phyloP scores from a whole-genome alignment of 257 asterid genomes.

The Capsicum baccatum region DNA sequence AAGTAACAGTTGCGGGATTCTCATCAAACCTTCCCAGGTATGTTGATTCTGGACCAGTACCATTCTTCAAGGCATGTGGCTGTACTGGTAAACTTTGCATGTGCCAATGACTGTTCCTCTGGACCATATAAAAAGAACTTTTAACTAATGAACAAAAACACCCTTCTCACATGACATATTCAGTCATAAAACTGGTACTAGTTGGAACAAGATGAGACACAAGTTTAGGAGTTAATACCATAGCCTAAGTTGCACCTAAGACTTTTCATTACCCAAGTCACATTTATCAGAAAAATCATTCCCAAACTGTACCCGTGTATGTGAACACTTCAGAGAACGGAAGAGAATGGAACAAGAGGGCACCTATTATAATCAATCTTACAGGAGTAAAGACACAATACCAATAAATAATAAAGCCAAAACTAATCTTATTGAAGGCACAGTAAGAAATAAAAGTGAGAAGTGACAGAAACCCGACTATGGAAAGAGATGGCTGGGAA shows the following conservation, averaged over 20 bases:
- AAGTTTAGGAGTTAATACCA: conserved; percentile 14
- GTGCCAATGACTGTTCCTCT: conserved; percentile 97
- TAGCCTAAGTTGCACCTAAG: conserved; percentile 2
- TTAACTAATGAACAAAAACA: conserved; percentile 29
- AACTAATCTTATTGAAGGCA: conserved; percentile 5
- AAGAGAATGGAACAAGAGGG: conserved; percentile 21
- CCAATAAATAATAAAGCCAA: background rate
- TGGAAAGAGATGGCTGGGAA: background rate
- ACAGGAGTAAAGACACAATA: background rate
- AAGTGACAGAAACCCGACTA: conserved; percentile 9
- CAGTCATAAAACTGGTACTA: background rate
- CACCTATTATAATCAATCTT: conserved; percentile 19
- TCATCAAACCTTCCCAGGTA: conserved; percentile 68
- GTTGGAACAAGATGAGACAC: conserved; percentile 14
- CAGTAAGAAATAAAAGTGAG: background rate
- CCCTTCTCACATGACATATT: conserved; percentile 17
- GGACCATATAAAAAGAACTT: conserved; percentile 34
- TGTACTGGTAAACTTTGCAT: conserved; percentile 58
- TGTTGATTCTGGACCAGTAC: conserved; percentile 49
- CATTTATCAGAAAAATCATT: conserved; percentile 19
- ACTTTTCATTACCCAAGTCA: background rate
- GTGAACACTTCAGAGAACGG: conserved; percentile 12
- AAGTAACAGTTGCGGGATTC: conserved; percentile 47
- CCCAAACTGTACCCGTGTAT: background rate
- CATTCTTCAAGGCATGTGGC: conserved; percentile 60